phyloP scores from a whole-genome alignment of 1,284 basidiomycete genomes.

The Naganishia liquefaciens region DNA sequence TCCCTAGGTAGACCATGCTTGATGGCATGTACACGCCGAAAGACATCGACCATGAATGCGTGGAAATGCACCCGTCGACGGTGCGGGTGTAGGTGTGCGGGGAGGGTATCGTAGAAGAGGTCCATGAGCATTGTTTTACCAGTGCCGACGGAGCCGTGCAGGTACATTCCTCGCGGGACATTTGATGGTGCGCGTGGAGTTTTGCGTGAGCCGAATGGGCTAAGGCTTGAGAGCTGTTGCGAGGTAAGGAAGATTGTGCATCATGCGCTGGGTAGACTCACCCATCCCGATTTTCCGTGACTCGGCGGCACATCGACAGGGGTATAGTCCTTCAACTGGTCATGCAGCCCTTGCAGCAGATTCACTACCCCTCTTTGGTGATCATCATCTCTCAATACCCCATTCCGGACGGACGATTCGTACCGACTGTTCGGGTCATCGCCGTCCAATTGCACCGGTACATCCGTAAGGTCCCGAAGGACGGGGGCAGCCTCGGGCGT shows the following conservation, averaged over 20 bases:
- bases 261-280: constrained; percentile 31
- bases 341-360: constrained; percentile 76
- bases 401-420: constrained; percentile 69
- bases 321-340: constrained; percentile 69
- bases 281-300: constrained; percentile 43
- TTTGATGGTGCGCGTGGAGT: constrained; percentile 42
- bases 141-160: constrained; percentile 97
- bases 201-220: constrained; percentile 19
- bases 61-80: constrained; percentile 94
- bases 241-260: neutral
- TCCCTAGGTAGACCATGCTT: constrained; percentile 54
- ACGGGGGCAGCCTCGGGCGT: neutral
- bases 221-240: constrained; percentile 38
- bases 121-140: constrained; percentile 99
- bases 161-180: constrained; percentile 84
- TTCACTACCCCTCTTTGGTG: constrained; percentile 83
- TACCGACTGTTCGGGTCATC: constrained; percentile 59
- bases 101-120: constrained; percentile 88
- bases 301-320: constrained; percentile 65
- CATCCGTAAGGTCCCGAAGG: no score
- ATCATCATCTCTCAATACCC: constrained; percentile 71
- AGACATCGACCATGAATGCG: constrained; percentile 98
- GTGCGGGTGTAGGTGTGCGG: constrained; percentile 62
- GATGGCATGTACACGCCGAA: constrained; percentile 83
- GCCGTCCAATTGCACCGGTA: constrained; percentile 1